Percentiles rank a stretch among this genome's conserved stretches.
Conservation (phyloP, 1,139 yeast genomes). For the Taphrina communis region DNA sequence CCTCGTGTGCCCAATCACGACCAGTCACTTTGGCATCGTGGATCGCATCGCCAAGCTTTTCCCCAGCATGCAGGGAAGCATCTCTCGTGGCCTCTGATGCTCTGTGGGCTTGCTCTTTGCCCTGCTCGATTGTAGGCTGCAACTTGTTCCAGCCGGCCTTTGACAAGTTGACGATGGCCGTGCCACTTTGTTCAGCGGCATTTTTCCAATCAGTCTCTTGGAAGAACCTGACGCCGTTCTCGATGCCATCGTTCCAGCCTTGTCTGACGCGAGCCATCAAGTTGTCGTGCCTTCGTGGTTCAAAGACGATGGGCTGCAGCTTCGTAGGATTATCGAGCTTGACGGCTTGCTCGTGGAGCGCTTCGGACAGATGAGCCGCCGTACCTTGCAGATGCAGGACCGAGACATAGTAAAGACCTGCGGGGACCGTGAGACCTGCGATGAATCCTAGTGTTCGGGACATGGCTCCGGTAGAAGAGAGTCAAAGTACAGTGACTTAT, state of each 20-base stretch:
- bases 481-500: background rate
- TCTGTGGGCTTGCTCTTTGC: conserved; percentile 3
- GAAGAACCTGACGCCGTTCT: conserved; percentile 23
- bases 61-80: conserved; percentile 23
- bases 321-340: conserved; percentile 24
- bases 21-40: conserved; percentile 10
- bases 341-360: conserved; percentile 31
- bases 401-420: conserved; percentile 34
- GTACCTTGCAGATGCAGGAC: conserved; percentile 36
- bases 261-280: conserved; percentile 29
- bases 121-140: conserved; percentile 30
- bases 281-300: conserved; percentile 25
- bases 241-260: conserved; percentile 36
- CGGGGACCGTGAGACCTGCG: conserved; percentile 38
- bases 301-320: conserved; percentile 8
- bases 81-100: conserved; percentile 25
- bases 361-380: conserved; percentile 18
- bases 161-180: conserved; percentile 17
- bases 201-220: conserved; percentile 32
- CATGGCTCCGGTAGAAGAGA: background rate
- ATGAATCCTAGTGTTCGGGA: conserved; percentile 36
- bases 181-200: conserved; percentile 18
- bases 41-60: conserved; percentile 10
- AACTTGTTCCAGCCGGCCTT: conserved; percentile 19
- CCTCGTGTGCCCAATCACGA: conserved; percentile 14